Conservation (phyloP, 169 alveolate genomes). For the Eimeria maxima region DNA sequence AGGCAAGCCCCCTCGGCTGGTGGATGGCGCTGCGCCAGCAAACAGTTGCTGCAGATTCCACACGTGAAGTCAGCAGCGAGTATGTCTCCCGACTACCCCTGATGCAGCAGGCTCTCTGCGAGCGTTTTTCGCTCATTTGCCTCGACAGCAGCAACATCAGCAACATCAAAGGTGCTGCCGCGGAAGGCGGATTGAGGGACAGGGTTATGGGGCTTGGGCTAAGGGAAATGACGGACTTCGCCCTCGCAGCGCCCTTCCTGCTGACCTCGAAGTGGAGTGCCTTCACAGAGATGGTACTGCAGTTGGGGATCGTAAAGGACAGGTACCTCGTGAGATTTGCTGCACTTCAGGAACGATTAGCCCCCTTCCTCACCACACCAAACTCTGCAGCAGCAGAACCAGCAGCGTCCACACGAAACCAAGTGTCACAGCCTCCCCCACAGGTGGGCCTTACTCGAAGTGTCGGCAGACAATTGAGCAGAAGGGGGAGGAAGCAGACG, state of each 20-base stretch:
- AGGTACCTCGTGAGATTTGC: not conserved
- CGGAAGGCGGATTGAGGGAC: conserved; percentile 12
- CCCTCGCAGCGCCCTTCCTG: conserved; percentile 37
- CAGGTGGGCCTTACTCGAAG: not conserved
- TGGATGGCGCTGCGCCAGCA: conserved; percentile 36
- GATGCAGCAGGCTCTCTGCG: conserved; percentile 13
- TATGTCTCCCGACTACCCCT: conserved; percentile 23
- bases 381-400: not conserved
- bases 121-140: conserved; percentile 43
- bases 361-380: conserved; percentile 33
- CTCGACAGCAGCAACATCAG: not conserved
- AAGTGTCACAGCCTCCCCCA: not conserved
- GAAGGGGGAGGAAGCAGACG: not conserved
- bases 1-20: conserved; percentile 16
- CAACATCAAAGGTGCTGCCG: not conserved
- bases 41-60: conserved; percentile 52
- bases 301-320: conserved; percentile 14
- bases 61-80: conserved; percentile 46
- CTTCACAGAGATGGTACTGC: conserved; percentile 61
- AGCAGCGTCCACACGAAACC: not conserved
- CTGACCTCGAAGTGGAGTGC: conserved; percentile 28
- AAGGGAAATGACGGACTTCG: conserved; percentile 56
- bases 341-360: conserved; percentile 12
- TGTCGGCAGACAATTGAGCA: not conserved
- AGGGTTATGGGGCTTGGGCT: conserved; percentile 1